Evolutionary conservation across 2,329 filamentous ascomycete species (phyloP).

Genomic region (Fusarium begoniae): DNA sequence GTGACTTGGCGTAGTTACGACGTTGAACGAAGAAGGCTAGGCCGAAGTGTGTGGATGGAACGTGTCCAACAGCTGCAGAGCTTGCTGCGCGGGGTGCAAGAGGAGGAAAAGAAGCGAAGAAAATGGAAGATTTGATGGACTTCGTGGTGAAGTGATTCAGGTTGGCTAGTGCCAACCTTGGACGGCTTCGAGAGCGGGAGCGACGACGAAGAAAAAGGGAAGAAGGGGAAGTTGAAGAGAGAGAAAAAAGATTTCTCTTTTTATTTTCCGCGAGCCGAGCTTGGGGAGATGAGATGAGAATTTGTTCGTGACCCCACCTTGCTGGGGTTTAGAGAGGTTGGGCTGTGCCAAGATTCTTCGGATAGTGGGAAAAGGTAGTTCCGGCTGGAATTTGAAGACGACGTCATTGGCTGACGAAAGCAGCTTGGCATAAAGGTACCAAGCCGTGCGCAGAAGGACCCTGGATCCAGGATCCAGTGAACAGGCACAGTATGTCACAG

Average conservation of each 20-base stretch:
- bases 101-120: conserved; percentile 63
- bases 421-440: conserved; percentile 19
- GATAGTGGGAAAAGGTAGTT: conserved; percentile 13
- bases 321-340: conserved; percentile 40
- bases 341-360: conserved; percentile 27
- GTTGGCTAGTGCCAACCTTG: conserved; percentile 55
- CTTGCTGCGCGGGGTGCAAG: conserved; percentile 70
- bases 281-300: conserved; percentile 44
- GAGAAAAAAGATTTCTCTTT: conserved; percentile 34
- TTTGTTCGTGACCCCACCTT: conserved; percentile 44
- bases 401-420: conserved; percentile 43
- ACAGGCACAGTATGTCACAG: conserved; percentile 19
- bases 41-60: conserved; percentile 61
- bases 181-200: conserved; percentile 41
- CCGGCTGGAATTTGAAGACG: conserved; percentile 15
- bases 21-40: conserved; percentile 59
- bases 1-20: conserved; percentile 69
- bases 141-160: conserved; percentile 53
- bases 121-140: conserved; percentile 47
- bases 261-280: conserved; percentile 40
- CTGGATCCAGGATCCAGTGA: conserved; percentile 17
- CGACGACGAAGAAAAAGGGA: conserved; percentile 33
- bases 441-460: conserved; percentile 22
- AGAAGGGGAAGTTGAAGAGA: conserved; percentile 11
- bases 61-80: conserved; percentile 66